These are phyloP conservation scores for Graphiopsis chlorocephala DNA, from an alignment of 2,329 filamentous ascomycete species.

Conservation along the genomic window DNA sequence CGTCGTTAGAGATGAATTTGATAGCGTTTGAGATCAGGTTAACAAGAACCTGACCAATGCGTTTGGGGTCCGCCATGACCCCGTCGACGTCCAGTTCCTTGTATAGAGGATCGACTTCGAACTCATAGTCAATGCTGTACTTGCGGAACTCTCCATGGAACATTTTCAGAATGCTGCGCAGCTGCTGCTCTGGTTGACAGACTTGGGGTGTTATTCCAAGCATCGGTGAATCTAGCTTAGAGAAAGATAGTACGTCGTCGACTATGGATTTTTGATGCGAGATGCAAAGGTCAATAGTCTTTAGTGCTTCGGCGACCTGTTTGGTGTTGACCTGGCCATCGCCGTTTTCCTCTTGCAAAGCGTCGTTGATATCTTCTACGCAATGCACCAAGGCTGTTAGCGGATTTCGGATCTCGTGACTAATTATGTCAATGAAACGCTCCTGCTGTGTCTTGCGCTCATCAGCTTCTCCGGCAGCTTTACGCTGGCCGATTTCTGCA, in stretches of 20 bases:
- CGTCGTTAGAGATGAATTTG: conserved; percentile 28
- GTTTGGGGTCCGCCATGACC: conserved; percentile 27
- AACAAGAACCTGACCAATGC: conserved; percentile 29
- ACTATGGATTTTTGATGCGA: conserved; percentile 49
- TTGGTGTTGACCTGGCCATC: conserved; percentile 16
- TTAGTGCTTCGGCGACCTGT: conserved; percentile 15
- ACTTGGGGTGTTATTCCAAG: conserved; percentile 32
- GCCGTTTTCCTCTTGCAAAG: conserved; percentile 20
- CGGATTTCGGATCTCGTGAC: conserved; percentile 33
- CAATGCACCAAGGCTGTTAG: conserved; percentile 41
- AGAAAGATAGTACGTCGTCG: conserved; percentile 47
- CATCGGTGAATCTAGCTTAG: conserved; percentile 46
- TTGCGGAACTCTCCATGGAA: conserved; percentile 30
- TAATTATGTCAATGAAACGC: conserved; percentile 45
- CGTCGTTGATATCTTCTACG: conserved; percentile 42
- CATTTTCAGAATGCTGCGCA: conserved; percentile 32
- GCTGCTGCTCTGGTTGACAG: conserved; percentile 19
- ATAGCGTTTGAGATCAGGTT: conserved; percentile 29
- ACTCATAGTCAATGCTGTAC: conserved; percentile 26
- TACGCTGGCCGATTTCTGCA: conserved; percentile 42
- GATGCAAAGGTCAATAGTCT: conserved; percentile 46
- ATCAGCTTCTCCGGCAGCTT: conserved; percentile 38
- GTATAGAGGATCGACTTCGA: conserved; percentile 12
- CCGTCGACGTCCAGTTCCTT: conserved; percentile 22
- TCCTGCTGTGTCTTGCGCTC: conserved; percentile 38